These are phyloP conservation scores for Clonostachys rosea DNA, from an alignment of 2,329 filamentous ascomycete species.

Conservation along the genomic window DNA sequence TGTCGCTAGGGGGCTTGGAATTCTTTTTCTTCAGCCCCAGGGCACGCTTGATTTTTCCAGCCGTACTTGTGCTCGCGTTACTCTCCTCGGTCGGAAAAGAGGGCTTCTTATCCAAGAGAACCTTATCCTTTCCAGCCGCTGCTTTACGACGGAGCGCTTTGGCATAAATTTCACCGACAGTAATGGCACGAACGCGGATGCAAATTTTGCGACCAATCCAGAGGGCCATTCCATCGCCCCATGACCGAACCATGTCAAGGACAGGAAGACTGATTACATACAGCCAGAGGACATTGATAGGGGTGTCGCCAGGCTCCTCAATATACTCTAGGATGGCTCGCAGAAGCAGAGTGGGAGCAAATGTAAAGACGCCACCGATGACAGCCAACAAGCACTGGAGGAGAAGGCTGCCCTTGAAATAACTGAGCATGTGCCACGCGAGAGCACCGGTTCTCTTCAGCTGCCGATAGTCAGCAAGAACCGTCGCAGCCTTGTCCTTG, in stretches of 20 bases:
- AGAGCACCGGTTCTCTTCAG: constrained; percentile 77
- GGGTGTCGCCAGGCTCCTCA: constrained; percentile 72
- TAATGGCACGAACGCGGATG: constrained; percentile 87
- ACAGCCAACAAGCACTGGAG: constrained; percentile 78
- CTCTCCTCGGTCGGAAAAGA: constrained; percentile 28
- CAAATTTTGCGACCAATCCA: constrained; percentile 95
- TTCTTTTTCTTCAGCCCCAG: constrained; percentile 60
- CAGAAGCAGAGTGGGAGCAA: constrained; percentile 84
- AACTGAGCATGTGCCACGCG: constrained; percentile 74
- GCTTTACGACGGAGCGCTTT: constrained; percentile 92
- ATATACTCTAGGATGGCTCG: constrained; percentile 92
- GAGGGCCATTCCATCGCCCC: constrained; percentile 79
- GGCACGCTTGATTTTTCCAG: constrained; percentile 45
- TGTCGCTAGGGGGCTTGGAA: constrained; percentile 30
- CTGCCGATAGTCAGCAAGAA: constrained; percentile 80
- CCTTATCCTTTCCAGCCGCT: constrained; percentile 69
- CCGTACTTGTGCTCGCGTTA: constrained; percentile 11
- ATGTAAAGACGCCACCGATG: constrained; percentile 77
- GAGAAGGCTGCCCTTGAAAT: constrained; percentile 74
- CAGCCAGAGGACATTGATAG: constrained; percentile 88
- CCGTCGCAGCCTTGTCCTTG: constrained; percentile 78
- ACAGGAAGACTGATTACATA: constrained; percentile 88
- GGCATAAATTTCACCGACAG: constrained; percentile 95
- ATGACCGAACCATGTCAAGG: constrained; percentile 74
- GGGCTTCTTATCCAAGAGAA: constrained; percentile 53